Base-by-base conservation (phyloP, 495 filamentous ascomycete species). In the Penicillium verhagenii region DNA sequence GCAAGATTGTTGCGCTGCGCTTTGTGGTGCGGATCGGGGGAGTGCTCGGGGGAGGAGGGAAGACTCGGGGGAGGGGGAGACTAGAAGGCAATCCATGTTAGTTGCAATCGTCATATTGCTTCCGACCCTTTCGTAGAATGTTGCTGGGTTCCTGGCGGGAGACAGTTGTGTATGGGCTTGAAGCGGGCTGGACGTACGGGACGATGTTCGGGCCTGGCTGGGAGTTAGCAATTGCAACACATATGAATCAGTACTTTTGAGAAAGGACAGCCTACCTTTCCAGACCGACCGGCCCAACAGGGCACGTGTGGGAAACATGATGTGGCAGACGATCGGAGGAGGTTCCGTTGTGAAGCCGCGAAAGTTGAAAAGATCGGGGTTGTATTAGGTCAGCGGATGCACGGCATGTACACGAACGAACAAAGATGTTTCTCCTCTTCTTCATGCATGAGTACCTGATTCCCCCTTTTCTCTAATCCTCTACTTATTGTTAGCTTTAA, bases 1-100 rank as follows among this genome's bases (percentile, higher is more conserved):
- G 94, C 20, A 97, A 82, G 64, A 98, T 97, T 39, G 94, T 97
- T 38, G 94, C 94, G 50, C 83, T 79, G 58, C 94, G 88, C 28
- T 93, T 92, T 71, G 90, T 88, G 18, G 94, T 98, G 58, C 82
- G 85, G 72, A 97, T 93, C 8, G 91, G 90, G 33, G 81, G 82
- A 6, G 81, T 74, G 61, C 87, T 88, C 0, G 84, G 78, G 24
- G 75, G 79, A 39, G 87, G 72, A 20, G 72, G 70, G 7, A 74
- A 53, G 48, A 62, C 65, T 50, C 68, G 66, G 20, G 73, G 71
- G 26, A 80, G 73, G 52, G 76, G 68, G 37, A 79, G 71, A 59
- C 74, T 80, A 28, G 39, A 42, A 16, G 19, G 1, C 3, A 25
- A 43, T 62, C 21, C 54, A 46, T 33, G 31, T 51, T 42, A 40